phyloP scores from a whole-genome alignment of 257 asterid species.

The Solanum tarapatanum region DNA sequence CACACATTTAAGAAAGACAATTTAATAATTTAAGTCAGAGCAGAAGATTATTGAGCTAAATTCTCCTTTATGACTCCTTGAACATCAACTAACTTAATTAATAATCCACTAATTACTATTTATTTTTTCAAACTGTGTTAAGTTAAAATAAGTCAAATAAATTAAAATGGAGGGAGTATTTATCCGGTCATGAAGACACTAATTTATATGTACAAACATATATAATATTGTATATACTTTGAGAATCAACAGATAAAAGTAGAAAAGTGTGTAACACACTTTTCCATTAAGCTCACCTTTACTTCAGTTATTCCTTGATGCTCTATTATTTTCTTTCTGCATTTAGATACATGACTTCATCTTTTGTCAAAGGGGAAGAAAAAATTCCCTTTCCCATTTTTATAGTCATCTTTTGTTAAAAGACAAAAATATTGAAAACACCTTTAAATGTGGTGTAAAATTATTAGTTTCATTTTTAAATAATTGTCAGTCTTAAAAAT shows the following conservation, averaged over 20 bases:
- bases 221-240: no score
- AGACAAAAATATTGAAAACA: neutral
- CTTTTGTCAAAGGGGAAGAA: neutral
- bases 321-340: neutral
- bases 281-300: neutral
- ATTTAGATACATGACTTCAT: neutral
- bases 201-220: no score
- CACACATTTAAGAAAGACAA: neutral
- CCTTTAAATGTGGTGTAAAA: accelerated
- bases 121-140: no score
- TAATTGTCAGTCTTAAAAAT: no score
- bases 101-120: no score
- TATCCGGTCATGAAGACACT: neutral
- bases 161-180: neutral
- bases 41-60: neutral
- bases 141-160: neutral
- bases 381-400: neutral
- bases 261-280: neutral
- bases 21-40: neutral
- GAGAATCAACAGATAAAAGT: neutral
- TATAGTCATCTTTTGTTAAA: neutral
- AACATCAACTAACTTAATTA: neutral
- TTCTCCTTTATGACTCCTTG: neutral
- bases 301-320: neutral
- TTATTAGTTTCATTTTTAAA: no score